Base-by-base conservation (phyloP, 2,329 filamentous ascomycete species). In the Pseudogymnoascus sp. region DNA sequence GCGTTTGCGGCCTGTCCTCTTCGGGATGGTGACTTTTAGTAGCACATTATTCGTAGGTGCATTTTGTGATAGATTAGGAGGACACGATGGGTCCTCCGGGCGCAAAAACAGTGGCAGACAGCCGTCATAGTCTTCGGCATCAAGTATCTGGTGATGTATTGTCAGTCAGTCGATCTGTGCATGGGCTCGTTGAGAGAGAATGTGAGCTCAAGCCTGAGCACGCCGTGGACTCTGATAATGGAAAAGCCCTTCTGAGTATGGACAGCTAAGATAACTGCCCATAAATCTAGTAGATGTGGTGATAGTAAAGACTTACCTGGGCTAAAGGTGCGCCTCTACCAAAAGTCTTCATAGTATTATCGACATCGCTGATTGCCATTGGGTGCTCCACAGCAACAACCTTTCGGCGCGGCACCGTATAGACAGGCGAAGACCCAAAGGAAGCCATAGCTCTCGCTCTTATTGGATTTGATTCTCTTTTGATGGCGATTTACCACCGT, bases 1-100 rank as follows among this genome's bases (percentile, higher is more conserved):
- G 64, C 93, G 84, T 76, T 90, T 96, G 65, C 91, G 84, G 2
- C 93, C 93, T 2, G 92, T 97, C 63, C 91, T 82, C 74, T 87
- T 95, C 0, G 95, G 93, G 0, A 97, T 85, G 0, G 88, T 92
- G 63, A 99, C 82, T 73, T 92, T 93, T 62, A 99, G 80, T 19
- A 97, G 81, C 19, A 97, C 78, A 71, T 97, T 96, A 72, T 92
- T 90, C 9, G 91, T 89, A 19, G 84, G 78, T 33, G 87, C 84
- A 71, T 88, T 89, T 44, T 87, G 87, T 7, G 93, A 96, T 68
- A 88, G 80, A 65, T 96, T 79, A 8, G 90, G 90, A 69, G 89
- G 88, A 70, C 89, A 87, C 70, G 91, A 86, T 2, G 88, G 87
- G 74, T 96, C 91, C 67, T 91, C 84, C 23, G 89, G 90, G 21